Evolutionary conservation across 2,329 filamentous ascomycete species (phyloP).

Genomic region (Fonsecaea erecta): DNA sequence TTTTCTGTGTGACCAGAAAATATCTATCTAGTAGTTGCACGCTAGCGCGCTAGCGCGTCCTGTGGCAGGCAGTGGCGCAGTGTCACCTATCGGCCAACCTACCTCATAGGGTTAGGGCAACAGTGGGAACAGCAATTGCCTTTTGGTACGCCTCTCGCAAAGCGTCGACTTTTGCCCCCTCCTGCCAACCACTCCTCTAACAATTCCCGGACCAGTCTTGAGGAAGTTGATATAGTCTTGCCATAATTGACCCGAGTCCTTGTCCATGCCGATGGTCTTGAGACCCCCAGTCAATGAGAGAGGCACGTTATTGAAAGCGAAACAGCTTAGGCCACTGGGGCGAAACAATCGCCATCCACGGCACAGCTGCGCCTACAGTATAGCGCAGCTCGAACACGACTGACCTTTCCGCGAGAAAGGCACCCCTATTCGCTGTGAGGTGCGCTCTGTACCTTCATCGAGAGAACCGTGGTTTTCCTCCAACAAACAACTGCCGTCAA

Average conservation of each 20-base stretch:
- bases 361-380: slow-evolving; percentile 4
- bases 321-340: not conserved
- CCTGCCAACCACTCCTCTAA: slow-evolving; percentile 92
- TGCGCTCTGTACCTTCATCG: not conserved
- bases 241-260: slow-evolving; percentile 88
- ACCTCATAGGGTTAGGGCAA: too few species aligned
- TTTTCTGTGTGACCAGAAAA: too few species aligned
- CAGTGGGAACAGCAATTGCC: slow-evolving; percentile 86
- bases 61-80: too few species aligned
- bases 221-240: slow-evolving; percentile 94
- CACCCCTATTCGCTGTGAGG: too few species aligned
- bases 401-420: not conserved
- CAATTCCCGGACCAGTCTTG: slow-evolving; percentile 80
- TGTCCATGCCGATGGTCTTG: slow-evolving; percentile 85
- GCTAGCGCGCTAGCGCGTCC: too few species aligned
- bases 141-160: slow-evolving; percentile 90
- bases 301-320: slow-evolving; percentile 3
- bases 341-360: not conserved
- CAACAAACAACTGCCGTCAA: not conserved
- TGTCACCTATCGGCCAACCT: too few species aligned
- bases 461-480: not conserved
- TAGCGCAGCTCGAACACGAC: not conserved
- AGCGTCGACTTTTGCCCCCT: slow-evolving; percentile 96
- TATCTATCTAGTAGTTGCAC: too few species aligned
- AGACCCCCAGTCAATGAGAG: slow-evolving; percentile 48